phyloP scores from a whole-genome alignment of 2,329 filamentous ascomycete species.

The Macroventuria anomochaeta region DNA sequence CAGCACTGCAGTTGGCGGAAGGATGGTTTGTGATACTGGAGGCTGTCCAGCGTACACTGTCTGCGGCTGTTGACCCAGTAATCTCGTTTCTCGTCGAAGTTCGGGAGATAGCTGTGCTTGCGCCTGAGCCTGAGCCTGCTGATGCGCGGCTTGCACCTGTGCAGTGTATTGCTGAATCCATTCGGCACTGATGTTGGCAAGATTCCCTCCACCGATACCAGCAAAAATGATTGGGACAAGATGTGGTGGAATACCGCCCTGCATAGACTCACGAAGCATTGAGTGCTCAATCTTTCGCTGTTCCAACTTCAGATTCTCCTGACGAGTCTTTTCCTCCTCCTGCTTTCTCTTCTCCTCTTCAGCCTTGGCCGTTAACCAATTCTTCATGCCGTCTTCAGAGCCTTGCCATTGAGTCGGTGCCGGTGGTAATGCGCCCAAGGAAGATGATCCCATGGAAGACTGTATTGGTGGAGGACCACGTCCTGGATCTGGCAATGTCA shows the following conservation, averaged over 20 bases:
- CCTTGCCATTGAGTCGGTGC: constrained; percentile 58
- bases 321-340: constrained; percentile 61
- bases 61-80: constrained; percentile 50
- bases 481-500: constrained; percentile 58
- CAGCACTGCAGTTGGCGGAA: constrained; percentile 44
- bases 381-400: constrained; percentile 60
- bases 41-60: constrained; percentile 39
- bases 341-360: constrained; percentile 62
- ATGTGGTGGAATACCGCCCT: constrained; percentile 58
- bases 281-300: constrained; percentile 60
- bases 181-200: constrained; percentile 57
- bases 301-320: constrained; percentile 57
- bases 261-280: constrained; percentile 60
- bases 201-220: constrained; percentile 57
- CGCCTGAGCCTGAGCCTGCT: constrained; percentile 51
- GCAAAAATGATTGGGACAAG: constrained; percentile 62
- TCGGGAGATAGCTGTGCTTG: constrained; percentile 52
- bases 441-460: constrained; percentile 17
- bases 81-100: constrained; percentile 50
- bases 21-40: constrained; percentile 40
- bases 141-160: constrained; percentile 54
- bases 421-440: constrained; percentile 52
- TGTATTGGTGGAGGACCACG: constrained; percentile 47
- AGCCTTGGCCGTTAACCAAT: constrained; percentile 58
- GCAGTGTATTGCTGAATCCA: constrained; percentile 59